Evolutionary conservation across 345 rosid genomes (phyloP).

Genomic region (Syzygium grande): DNA sequence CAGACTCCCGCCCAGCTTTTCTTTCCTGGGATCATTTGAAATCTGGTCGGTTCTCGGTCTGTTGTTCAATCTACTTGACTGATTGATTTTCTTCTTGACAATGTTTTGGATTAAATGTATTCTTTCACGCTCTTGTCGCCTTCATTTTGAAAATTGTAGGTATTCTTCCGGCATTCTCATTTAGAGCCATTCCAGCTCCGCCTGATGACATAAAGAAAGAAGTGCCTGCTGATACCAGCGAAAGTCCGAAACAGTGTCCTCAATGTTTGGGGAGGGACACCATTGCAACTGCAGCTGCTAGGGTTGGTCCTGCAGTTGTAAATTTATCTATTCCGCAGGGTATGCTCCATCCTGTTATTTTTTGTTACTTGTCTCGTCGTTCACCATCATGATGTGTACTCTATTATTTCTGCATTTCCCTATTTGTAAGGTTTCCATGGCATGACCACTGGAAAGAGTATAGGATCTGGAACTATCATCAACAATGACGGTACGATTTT

Average conservation of each 20-base stretch:
- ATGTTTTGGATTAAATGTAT: not conserved
- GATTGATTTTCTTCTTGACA: not conserved
- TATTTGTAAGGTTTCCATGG: conserved; percentile 40
- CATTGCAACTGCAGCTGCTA: conserved; percentile 86
- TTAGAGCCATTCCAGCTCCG: conserved; percentile 35
- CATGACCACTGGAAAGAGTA: conserved; percentile 36
- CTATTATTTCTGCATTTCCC: not conserved
- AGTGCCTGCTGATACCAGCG: conserved; percentile 21
- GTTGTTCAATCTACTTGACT: not conserved
- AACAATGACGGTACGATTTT: conserved; percentile 75
- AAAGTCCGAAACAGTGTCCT: conserved; percentile 26
- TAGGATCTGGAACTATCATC: conserved; percentile 86
- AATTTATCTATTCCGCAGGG: conserved; percentile 71
- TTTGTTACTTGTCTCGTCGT: not conserved
- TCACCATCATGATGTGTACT: not conserved
- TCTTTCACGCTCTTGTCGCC: not conserved
- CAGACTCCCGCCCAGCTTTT: conserved; percentile 10
- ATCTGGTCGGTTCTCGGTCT: conserved; percentile 28
- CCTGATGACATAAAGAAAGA: conserved; percentile 14
- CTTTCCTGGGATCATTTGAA: conserved; percentile 13
- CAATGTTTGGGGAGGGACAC: conserved; percentile 66
- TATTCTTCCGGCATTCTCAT: conserved; percentile 17
- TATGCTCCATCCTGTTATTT: conserved; percentile 11
- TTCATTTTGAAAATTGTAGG: conserved; percentile 22
- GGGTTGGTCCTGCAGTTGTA: conserved; percentile 78